Base-by-base conservation (phyloP, 2,329 filamentous ascomycete genomes). In the Fusarium albosuccineum region DNA sequence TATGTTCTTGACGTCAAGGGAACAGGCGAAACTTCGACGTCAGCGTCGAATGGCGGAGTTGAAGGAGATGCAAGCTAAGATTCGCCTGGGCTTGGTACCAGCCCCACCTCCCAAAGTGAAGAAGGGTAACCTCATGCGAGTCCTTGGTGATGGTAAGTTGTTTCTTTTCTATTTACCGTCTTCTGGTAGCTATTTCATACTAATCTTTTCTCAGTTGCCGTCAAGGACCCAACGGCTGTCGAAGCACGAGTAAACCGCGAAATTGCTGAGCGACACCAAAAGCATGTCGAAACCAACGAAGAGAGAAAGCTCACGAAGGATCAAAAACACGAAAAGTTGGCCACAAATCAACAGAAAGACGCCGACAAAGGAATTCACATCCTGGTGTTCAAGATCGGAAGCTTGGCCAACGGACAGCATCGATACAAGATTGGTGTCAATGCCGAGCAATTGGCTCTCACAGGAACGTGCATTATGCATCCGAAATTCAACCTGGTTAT, bases 31-130 rank as follows among this genome's bases (percentile, higher is more conserved):
- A 79, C 83, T 97, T 59, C 91, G 96, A 53, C 88, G 96, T 37
- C 94, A 97, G 79, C 89, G 93, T 56, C 89, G 97, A 68, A 95
- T 95, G 88, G 94, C 92, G 40, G 93, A 97, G 66, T 84, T 97
- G 67, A 98, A 98, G 78, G 97, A 99, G 79, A 91, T 94, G 75
- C 96, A 99, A 80, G 94, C 95, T 37, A 98, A 99, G 82, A 96
- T 98, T 65, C 88, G 95, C 60, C 84, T 99, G 10, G 96, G 96
- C 17, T 85, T 99, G 13, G 91, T 95, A 62, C 93, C 94, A 4
- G 93, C 95, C 17, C 94, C 94, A 29, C 92, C 94, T 27, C 95
- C 96, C 10, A 99, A 98, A 80, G 93, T 99, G 71, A 98, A 97
- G 82, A 97, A 97, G 79, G 92, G 91, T 60, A 99, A 99, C 78